Evolutionary conservation across 139 green algal genomes (phyloP).

Genomic region (Coelastrella sp.): DNA sequence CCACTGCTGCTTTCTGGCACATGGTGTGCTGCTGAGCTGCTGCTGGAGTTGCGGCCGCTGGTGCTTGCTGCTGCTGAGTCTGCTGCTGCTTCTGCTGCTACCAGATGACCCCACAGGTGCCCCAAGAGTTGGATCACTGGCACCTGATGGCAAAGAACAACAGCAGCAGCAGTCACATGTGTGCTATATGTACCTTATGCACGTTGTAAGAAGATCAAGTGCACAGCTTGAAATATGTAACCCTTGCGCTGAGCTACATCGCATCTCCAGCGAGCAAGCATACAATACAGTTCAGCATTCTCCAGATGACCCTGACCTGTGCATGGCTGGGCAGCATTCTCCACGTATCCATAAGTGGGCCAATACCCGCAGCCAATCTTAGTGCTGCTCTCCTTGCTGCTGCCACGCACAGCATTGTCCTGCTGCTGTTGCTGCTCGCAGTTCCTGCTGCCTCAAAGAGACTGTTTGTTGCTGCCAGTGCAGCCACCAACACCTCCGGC

Average conservation of each 20-base stretch:
- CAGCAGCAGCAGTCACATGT: not conserved
- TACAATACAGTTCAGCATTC: not conserved
- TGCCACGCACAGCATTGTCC: not conserved
- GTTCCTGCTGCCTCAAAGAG: constrained; percentile 38
- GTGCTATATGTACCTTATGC: too few relatives aligned
- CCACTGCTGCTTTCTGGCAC: constrained; percentile 36
- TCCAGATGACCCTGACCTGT: constrained; percentile 37
- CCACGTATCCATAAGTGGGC: constrained; percentile 47
- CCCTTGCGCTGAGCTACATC: too few relatives aligned
- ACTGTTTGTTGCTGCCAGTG: constrained; percentile 25
- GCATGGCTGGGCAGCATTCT: constrained; percentile 42
- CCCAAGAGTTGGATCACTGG: constrained; percentile 37
- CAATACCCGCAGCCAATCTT: constrained; percentile 8
- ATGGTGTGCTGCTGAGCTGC: not conserved
- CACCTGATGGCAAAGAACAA: not conserved
- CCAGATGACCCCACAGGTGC: constrained; percentile 35
- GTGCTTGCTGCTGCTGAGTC: not conserved
- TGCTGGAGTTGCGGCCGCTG: not conserved
- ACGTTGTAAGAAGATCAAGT: too few relatives aligned
- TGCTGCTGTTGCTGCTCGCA: not conserved
- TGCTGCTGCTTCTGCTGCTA: constrained; percentile 27
- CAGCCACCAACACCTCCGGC: constrained; percentile 36
- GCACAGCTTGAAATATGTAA: too few relatives aligned
- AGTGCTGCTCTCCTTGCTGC: constrained; percentile 28
- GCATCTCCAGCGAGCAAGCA: too few relatives aligned